phyloP scores from a whole-genome alignment of 2,329 filamentous ascomycete genomes.

The Neoarthrinium moseri region DNA sequence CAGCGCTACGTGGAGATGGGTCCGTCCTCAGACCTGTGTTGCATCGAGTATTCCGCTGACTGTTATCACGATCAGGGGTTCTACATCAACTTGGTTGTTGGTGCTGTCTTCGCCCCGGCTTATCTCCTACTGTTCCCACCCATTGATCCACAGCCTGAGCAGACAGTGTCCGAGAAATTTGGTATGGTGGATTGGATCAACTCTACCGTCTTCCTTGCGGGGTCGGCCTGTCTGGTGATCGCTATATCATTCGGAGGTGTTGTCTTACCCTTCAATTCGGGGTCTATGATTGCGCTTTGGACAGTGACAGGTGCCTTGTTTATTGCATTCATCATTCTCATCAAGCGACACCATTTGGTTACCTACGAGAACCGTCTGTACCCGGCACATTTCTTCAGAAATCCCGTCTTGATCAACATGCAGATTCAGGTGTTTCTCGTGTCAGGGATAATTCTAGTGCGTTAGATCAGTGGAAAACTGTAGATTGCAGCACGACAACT shows the following conservation, averaged over 20 bases:
- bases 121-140: slow-evolving; percentile 28
- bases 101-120: slow-evolving; percentile 26
- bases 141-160: slow-evolving; percentile 11
- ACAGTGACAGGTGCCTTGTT: slow-evolving; percentile 39
- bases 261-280: slow-evolving; percentile 42
- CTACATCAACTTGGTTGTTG: slow-evolving; percentile 55
- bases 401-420: slow-evolving; percentile 15
- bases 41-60: not conserved
- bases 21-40: not conserved
- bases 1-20: slow-evolving; percentile 10
- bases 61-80: slow-evolving; percentile 25
- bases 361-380: slow-evolving; percentile 32
- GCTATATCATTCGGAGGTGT: slow-evolving; percentile 48
- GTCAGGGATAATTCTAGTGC: too few relatives aligned
- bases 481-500: too few relatives aligned
- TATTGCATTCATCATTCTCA: slow-evolving; percentile 38
- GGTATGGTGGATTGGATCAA: slow-evolving; percentile 42
- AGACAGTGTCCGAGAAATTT: slow-evolving; percentile 22
- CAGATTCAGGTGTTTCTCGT: slow-evolving; percentile 21
- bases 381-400: slow-evolving; percentile 36
- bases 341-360: slow-evolving; percentile 37
- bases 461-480: too few relatives aligned
- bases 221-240: slow-evolving; percentile 40
- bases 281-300: slow-evolving; percentile 42
- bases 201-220: slow-evolving; percentile 37